Percentiles rank a stretch among this genome's conserved stretches.
Evolutionary conservation across 345 rosid species (phyloP).

Genomic region (Aurinia saxatilis): DNA sequence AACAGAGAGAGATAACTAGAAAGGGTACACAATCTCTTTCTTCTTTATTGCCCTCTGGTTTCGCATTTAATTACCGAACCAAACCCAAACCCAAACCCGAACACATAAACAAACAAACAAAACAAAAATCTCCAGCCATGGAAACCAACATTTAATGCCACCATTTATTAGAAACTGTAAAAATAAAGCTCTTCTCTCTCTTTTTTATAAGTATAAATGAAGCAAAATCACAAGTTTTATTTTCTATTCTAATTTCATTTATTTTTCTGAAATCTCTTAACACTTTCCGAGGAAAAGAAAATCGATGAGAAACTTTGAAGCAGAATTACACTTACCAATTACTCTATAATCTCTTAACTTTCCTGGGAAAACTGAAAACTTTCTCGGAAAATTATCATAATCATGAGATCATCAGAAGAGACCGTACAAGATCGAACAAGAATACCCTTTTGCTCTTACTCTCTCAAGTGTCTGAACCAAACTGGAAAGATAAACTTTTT

Average conservation of each 20-base stretch:
- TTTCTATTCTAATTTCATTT: too few relatives aligned
- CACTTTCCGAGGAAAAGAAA: too few relatives aligned
- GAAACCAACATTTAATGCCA: slow-evolving; percentile 19
- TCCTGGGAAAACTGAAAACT: too few relatives aligned
- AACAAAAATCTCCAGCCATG: slow-evolving; percentile 16
- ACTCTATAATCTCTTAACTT: slow-evolving; percentile 10
- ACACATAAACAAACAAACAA: too few relatives aligned
- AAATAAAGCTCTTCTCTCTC: not conserved
- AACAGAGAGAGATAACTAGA: slow-evolving; percentile 10
- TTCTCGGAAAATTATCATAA: slow-evolving; percentile 16
- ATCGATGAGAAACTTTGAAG: too few relatives aligned
- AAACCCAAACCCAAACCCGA: slow-evolving; percentile 25
- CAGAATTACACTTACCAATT: slow-evolving; percentile 12
- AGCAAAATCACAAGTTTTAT: too few relatives aligned
- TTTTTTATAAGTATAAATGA: too few relatives aligned
- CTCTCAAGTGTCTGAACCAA: not conserved
- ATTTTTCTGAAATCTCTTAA: too few relatives aligned
- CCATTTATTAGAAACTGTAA: slow-evolving; percentile 4
- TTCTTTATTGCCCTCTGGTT: slow-evolving; percentile 36
- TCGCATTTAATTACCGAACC: slow-evolving; percentile 35
- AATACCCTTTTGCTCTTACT: not conserved
- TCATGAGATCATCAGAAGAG: slow-evolving; percentile 22
- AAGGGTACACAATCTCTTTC: slow-evolving; percentile 25
- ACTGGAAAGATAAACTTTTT: slow-evolving; percentile 12
- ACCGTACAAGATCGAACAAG: not conserved